Evolutionary conservation across 805 yeast species (phyloP), one percentile per base, ranked within the genome.

Genomic region (Wickerhamiella australiensis): DNA sequence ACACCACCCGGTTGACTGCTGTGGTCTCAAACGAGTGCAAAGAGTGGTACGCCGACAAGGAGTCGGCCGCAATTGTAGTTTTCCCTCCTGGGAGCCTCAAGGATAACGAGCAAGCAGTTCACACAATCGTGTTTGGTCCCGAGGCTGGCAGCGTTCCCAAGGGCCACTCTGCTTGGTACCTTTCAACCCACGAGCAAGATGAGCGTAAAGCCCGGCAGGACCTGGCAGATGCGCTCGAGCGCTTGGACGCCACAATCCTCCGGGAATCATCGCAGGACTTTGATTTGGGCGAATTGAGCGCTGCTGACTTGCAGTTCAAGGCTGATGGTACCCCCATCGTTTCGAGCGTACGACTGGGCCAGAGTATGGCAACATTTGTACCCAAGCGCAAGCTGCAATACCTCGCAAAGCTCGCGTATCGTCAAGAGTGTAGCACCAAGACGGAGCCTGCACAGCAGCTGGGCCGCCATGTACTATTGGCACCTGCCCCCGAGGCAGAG

Each of bases 141-240:
- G 92, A 86, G 9, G 72, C 90, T 0, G 96, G 94, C 15, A 80
- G 83, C 56, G 86, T 94, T 56, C 94, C 96, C 1, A 63, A 63
- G n/a, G 92, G 85, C 41, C 88, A 87, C 59, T 77, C 90, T 50
- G 77, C 88, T 49, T 90, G 97, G 97, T 88, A 85, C 67, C 70
- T 86, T 55, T 79, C 88, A 36, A 80, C 95, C 2, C 75, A 77
- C 51, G 94, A 84, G 64, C 61, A 57, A 26, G 77, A 74, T 50
- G 78, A 80, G 41, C 73, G 70, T 42, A 75, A 77, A 54, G 95
- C 88, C 3, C 53, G 62, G 36, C 69, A 69, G 56, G 95, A 87
- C 64, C 71, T 90, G 56, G 90, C 82, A 62, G 72, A 79, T 48
- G 96, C 96, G 5, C 74, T 84, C 51, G 73, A 71, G 54, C 84